Base-by-base conservation (phyloP, 2,329 filamentous ascomycete genomes). In the Fusarium sp. region DNA sequence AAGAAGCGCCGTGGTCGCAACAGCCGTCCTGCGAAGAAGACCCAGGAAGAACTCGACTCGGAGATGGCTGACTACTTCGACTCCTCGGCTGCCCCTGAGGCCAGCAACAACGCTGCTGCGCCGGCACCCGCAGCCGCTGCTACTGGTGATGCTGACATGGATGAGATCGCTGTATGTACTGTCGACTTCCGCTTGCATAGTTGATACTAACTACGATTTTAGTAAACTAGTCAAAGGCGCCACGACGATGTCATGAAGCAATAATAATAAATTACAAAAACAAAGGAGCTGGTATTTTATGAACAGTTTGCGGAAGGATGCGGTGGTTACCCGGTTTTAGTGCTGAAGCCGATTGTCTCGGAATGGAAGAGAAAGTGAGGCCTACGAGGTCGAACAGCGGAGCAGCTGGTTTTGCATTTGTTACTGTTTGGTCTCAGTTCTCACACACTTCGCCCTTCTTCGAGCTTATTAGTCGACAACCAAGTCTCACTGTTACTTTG, bases 31-130 rank as follows among this genome's bases (percentile, higher is more conserved):
- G 84, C 90, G 78, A 86, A 97, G 85, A 98, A 98, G 92, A 97
- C 94, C 0, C 90, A 92, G 2, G 95, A 97, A 80, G 95, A 99
- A 84, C 90, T 99, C 30, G 96, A 99, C 81, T 94, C 93, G 7
- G 96, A 99, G 82, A 99, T 99, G 96, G 91, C 90, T 23, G 96
- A 98, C 82, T 99, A 99, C 85, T 98, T 97, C 80, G 90, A 87
- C 42, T 80, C 82, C 65, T 76, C 77, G 37, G 79, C 83, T 71
- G 84, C 81, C 56, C 85, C 85, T 73, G 84, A 82, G 57, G 64
- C 42, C 17, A 83, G 80, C 65, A 83, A 84, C 68, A 83, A 83
- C 42, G 80, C 83, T 55, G 85, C 84, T 69, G 84, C 86, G 64
- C 76, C 83, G 58, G 79, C 84, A 33, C 84, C 84, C 67, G 84